Percentiles rank a stretch among this genome's conserved stretches.
Conservation (phyloP, 768 basidiomycete genomes). For the Tricholoma matsutake region DNA sequence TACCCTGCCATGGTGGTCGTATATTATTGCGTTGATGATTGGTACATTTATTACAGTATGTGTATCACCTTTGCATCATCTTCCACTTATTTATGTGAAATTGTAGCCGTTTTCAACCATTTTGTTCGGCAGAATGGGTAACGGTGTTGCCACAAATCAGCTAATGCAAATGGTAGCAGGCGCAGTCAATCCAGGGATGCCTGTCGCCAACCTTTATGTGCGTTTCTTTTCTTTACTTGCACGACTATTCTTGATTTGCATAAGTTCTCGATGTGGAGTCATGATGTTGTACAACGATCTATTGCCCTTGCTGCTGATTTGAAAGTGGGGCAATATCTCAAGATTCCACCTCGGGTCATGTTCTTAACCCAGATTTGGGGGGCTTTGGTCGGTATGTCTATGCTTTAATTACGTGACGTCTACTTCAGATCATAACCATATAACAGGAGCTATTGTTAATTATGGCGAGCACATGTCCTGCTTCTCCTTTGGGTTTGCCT, state of each 20-base stretch:
- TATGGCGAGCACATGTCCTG: constrained; percentile 28
- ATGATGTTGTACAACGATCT: constrained; percentile 55
- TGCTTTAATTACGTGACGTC: not conserved
- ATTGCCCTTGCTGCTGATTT: constrained; percentile 54
- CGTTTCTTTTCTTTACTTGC: constrained; percentile 8
- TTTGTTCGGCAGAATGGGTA: constrained; percentile 58
- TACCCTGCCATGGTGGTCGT: constrained; percentile 62
- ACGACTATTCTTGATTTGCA: not conserved
- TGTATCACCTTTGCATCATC: not conserved
- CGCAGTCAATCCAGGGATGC: constrained; percentile 56
- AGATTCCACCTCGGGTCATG: constrained; percentile 20
- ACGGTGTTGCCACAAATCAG: constrained; percentile 56
- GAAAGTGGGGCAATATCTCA: constrained; percentile 68
- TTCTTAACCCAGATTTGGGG: constrained; percentile 60
- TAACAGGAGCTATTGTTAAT: constrained; percentile 33
- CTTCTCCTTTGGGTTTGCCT: not conserved
- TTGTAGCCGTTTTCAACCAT: constrained; percentile 52
- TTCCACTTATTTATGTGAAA: not conserved
- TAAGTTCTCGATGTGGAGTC: constrained; percentile 69
- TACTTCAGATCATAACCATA: not conserved
- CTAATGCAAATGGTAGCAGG: constrained; percentile 67
- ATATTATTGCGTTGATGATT: constrained; percentile 51
- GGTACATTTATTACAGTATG: constrained; percentile 42
- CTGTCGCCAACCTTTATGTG: constrained; percentile 69
- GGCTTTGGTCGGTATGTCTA: constrained; percentile 47